These are phyloP conservation scores for Fomitopsis palustris DNA, from an alignment of 1,284 basidiomycete genomes.

Conservation along the genomic window DNA sequence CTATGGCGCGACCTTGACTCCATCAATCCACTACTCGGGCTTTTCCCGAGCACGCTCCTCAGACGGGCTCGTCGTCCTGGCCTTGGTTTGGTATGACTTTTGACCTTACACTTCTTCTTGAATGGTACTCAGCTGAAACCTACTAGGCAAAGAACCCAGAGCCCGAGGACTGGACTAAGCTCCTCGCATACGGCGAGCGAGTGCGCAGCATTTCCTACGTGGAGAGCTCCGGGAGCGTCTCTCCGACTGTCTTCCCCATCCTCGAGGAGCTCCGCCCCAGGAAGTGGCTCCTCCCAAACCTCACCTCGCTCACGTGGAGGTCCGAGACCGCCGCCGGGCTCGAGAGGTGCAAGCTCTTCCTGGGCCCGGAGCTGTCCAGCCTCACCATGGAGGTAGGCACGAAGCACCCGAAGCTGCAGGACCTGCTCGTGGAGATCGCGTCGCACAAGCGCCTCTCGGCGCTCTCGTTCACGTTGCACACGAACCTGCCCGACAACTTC, in stretches of 20 bases:
- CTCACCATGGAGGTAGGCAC: constrained; percentile 60
- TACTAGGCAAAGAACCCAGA: constrained; percentile 54
- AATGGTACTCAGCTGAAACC: constrained; percentile 7
- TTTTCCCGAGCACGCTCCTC: constrained; percentile 64
- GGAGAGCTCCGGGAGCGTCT: constrained; percentile 59
- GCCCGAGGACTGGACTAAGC: constrained; percentile 61
- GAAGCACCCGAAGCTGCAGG: constrained; percentile 51
- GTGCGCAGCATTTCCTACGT: constrained; percentile 67
- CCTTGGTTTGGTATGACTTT: constrained; percentile 63
- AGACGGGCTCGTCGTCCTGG: constrained; percentile 68
- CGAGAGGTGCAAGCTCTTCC: constrained; percentile 59
- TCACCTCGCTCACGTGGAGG: constrained; percentile 67
- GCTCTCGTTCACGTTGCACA: constrained; percentile 65
- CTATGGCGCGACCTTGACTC: constrained; percentile 78
- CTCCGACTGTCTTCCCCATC: constrained; percentile 60
- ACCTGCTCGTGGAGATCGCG: constrained; percentile 60
- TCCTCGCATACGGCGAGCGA: constrained; percentile 61
- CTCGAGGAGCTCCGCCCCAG: constrained; percentile 60
- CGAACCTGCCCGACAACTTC: constrained; percentile 65
- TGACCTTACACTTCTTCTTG: constrained; percentile 9
- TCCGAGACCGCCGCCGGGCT: constrained; percentile 61
- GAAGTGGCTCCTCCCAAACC: constrained; percentile 62
- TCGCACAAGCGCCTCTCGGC: constrained; percentile 55
- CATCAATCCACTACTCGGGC: constrained; percentile 60
- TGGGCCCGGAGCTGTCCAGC: constrained; percentile 54